Evolutionary conservation across 2,329 filamentous ascomycete species (phyloP), one percentile per base, ranked within the genome.

Genomic region (Calonectria henricotiae): DNA sequence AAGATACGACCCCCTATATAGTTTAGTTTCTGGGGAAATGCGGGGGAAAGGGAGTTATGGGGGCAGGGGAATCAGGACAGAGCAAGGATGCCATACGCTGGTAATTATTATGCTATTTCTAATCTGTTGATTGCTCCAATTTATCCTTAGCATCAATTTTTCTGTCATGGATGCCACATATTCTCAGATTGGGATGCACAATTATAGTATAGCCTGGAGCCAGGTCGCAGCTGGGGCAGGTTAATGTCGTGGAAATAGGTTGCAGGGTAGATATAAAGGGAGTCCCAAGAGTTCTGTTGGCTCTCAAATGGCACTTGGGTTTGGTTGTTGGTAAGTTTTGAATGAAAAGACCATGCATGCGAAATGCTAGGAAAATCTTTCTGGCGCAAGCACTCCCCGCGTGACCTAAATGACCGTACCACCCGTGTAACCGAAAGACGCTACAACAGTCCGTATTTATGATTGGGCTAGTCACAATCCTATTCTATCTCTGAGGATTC

Each of bases 391-490:
- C 83, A 85, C 46, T 84, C 85, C 54, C 83, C 87, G 73, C 84
- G 82, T 71, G 83, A 83, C 67, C 81, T 82, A 62, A 84, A 86
- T 67, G 74, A 80, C 65, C 77, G 80, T 69, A 79, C 81, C 46
- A 87, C 85, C 20, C 82, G 78, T 58, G 84, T 84, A 1, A 84
- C 85, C 12, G 83, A 92, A 79, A 83, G 71, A 93, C 91, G 0
- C 79, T 93, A 27, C 85, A 89, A 62, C 86, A 93, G 76, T 94
- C 91, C 12, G 85, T 94, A 65, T 88, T 88, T 74, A 92, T 92
- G 3, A 86, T 94, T 51, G 84, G 85, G 65, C 85, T 94, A 4
- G 84, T 85, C 47, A 86, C 85, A 5, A 78, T 82, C 35, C 79
- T 86, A 39, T 86, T 85, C 79, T 85, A 85, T 68, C 81, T 86